Evolutionary conservation across 2,329 filamentous ascomycete species (phyloP), one percentile per base, ranked within the genome.

Genomic region (Rhexocercosporidium sp.): DNA sequence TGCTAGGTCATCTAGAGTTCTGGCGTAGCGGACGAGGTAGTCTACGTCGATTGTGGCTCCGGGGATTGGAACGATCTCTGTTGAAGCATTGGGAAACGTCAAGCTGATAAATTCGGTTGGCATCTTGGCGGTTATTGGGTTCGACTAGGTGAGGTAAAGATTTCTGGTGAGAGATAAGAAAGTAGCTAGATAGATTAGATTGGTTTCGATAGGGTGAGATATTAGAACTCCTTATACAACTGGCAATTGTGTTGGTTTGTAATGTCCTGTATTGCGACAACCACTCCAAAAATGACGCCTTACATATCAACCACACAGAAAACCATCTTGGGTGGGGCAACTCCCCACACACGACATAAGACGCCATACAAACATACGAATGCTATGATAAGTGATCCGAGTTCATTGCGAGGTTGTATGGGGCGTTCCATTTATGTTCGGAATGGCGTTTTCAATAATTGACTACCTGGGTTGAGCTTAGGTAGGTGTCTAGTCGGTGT

Each of bases 41-140:
- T 85, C 84, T 0, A 84, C 82, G 69, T 89, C 86, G 14, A 88
- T 81, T 0, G 75, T 66, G n/a, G 84, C 82, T 25, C 80, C 80
- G 0, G 84, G 83, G 64, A 86, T 82, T 83, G 86, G 71, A 20
- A 81, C 73, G 4, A 89, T 74, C 77, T 89, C 86, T 5, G 81
- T 88, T 0, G 85, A 87, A 27, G 82, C 77, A 72, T 87, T 88
- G 53, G 85, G 83, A 67, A 85, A 87, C 1, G 86, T 86, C 56
- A 86, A 67, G 70, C 82, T 85, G 76, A 88, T 89, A 75, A 89
- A 89, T 76, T 89, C 86, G 70, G 80, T 77, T 65, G 82, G 79
- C 81, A 82, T 82, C 49, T 71, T 79, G 65, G 37, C 31, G 41
- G 46, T 29, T 54, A 3, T 2, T 11, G 1, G 46, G 27, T 37